Evolutionary conservation across 2,329 filamentous ascomycete genomes (phyloP).

Genomic region (Nectriaceae sp.): DNA sequence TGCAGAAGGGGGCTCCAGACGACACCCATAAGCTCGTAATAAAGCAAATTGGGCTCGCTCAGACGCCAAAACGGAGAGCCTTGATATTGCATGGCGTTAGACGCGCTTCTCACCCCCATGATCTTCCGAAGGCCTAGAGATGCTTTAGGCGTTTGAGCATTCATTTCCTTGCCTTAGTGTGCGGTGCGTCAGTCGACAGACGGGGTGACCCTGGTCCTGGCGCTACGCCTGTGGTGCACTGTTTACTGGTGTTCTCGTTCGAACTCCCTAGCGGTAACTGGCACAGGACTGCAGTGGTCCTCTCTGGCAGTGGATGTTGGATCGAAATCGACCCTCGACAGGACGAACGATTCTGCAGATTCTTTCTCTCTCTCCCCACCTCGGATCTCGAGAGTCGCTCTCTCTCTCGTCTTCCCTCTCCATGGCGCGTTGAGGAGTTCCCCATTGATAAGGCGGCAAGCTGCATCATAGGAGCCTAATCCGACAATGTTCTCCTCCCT

Average conservation of each 20-base stretch:
- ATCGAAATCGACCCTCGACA: not conserved
- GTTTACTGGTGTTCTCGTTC: not conserved
- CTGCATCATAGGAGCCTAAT: not conserved
- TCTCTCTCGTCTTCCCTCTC: constrained; percentile 14
- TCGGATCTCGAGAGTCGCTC: not conserved
- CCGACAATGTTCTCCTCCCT: constrained; percentile 40
- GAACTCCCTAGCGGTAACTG: not conserved
- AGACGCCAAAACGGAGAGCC: not conserved
- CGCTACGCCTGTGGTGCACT: not conserved
- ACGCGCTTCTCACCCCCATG: not conserved
- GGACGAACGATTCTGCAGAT: not conserved
- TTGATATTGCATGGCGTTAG: not conserved
- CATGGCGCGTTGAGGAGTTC: constrained; percentile 29
- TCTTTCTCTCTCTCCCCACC: constrained; percentile 22
- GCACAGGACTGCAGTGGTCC: not conserved
- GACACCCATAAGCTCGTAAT: not conserved
- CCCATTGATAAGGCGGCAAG: constrained; percentile 25
- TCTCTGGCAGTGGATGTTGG: not conserved
- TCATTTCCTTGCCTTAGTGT: constrained; percentile 24
- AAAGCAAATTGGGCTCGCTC: too few relatives aligned
- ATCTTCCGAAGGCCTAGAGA: not conserved
- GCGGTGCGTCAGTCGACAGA: constrained; percentile 17
- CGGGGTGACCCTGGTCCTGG: constrained; percentile 4
- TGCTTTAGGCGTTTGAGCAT: not conserved
- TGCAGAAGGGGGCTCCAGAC: too few relatives aligned